These are phyloP conservation scores for Penicillium subrubescens DNA, from an alignment of 495 filamentous ascomycete genomes.

Conservation along the genomic window DNA sequence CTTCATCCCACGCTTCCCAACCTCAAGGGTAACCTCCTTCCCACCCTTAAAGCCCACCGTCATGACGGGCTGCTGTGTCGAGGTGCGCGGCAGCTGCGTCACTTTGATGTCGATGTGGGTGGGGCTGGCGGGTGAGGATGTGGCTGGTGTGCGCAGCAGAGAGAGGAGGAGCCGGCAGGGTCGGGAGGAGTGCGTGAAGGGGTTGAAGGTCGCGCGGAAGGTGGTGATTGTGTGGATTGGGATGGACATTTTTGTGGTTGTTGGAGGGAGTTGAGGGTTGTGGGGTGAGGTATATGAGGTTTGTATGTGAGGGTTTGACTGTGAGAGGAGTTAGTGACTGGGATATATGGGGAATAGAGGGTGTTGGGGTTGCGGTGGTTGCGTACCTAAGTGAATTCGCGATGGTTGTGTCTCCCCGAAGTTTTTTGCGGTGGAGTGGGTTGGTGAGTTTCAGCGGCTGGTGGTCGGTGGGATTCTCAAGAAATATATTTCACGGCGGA, in stretches of 20 bases:
- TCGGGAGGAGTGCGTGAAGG: constrained; percentile 75
- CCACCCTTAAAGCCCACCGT: constrained; percentile 68
- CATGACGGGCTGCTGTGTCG: constrained; percentile 55
- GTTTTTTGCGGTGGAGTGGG: constrained; percentile 22
- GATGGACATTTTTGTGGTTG: constrained; percentile 71
- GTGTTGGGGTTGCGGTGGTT: not conserved
- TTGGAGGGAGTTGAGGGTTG: not conserved
- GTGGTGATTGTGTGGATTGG: constrained; percentile 65
- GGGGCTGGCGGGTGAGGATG: constrained; percentile 67
- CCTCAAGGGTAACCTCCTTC: constrained; percentile 59
- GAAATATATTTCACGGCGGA: not conserved
- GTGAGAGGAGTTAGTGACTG: not conserved
- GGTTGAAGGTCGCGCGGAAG: constrained; percentile 85
- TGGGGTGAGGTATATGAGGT: not conserved
- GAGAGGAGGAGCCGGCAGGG: constrained; percentile 85
- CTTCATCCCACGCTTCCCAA: constrained; percentile 80
- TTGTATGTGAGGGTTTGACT: not conserved
- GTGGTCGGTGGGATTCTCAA: not conserved
- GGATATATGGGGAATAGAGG: not conserved
- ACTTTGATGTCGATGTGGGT: constrained; percentile 78
- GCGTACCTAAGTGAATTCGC: constrained; percentile 21
- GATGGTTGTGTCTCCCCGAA: constrained; percentile 11
- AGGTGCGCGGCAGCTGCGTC: constrained; percentile 65
- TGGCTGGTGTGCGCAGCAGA: constrained; percentile 63
- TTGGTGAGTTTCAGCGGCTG: not conserved